phyloP scores from a whole-genome alignment of 768 basidiomycete genomes.

The Suillus clintonianus region DNA sequence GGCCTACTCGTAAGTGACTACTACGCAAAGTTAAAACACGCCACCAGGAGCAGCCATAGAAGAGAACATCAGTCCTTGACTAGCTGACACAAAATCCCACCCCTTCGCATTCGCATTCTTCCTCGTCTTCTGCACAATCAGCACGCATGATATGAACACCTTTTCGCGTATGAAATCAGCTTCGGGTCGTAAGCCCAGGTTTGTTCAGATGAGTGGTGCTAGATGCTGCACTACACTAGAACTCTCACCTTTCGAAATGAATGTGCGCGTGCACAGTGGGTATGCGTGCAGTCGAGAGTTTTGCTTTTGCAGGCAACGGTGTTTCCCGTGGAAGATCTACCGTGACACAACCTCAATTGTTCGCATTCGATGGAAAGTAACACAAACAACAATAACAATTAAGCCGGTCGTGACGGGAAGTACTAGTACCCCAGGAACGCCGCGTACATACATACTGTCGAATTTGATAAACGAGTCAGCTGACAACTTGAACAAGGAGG shows the following conservation, averaged over 20 bases:
- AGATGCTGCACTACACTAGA: neutral
- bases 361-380: neutral
- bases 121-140: constrained; percentile 5
- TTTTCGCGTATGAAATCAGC: constrained; percentile 8
- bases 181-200: neutral
- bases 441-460: neutral
- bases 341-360: neutral
- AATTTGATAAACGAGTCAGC: neutral
- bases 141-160: constrained; percentile 4
- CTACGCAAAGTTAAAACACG: neutral
- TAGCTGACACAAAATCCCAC: neutral
- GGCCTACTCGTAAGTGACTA: neutral
- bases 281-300: neutral
- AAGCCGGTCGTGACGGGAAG: neutral
- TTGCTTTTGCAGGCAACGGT: neutral
- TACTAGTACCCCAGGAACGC: neutral
- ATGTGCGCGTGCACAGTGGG: neutral
- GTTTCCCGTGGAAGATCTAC: neutral
- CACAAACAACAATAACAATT: neutral
- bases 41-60: neutral
- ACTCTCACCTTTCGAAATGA: neutral
- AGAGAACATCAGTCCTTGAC: neutral
- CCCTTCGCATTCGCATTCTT: neutral
- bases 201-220: neutral
- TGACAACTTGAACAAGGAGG: too few relatives aligned